Conservation (phyloP, 345 rosid genomes). For the Schrenkiella parvula region DNA sequence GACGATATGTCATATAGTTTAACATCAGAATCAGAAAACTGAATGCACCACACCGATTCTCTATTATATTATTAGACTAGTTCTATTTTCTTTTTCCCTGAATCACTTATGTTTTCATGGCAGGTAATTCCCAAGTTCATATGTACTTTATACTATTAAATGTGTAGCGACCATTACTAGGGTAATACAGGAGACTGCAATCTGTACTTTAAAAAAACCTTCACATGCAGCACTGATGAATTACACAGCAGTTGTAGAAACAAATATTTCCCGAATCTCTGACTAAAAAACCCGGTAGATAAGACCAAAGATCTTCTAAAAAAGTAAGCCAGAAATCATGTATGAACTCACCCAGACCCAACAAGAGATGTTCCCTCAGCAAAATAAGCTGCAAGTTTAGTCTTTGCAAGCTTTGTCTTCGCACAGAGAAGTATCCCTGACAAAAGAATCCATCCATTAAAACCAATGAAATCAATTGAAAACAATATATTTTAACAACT, state of each 20-base stretch:
- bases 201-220: not conserved
- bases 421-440: constrained; percentile 89
- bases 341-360: constrained; percentile 42
- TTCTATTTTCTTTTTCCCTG: not conserved
- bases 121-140: not conserved
- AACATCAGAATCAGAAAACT: not conserved
- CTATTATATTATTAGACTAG: not conserved
- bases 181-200: not conserved
- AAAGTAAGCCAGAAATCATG: not conserved
- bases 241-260: not conserved
- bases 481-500: not conserved
- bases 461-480: not conserved
- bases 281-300: not conserved
- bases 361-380: constrained; percentile 76
- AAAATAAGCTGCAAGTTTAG: constrained; percentile 68
- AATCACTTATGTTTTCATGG: not conserved
- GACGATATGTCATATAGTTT: not conserved
- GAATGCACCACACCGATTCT: not conserved
- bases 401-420: constrained; percentile 78
- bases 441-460: constrained; percentile 18
- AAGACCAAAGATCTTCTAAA: not conserved
- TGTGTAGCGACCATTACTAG: not conserved
- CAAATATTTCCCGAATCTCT: not conserved
- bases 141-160: not conserved
- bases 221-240: not conserved